These are phyloP conservation scores for Globisporangium megalacanthum DNA, from an alignment of 352 stramenopile genomes.

Conservation along the genomic window DNA sequence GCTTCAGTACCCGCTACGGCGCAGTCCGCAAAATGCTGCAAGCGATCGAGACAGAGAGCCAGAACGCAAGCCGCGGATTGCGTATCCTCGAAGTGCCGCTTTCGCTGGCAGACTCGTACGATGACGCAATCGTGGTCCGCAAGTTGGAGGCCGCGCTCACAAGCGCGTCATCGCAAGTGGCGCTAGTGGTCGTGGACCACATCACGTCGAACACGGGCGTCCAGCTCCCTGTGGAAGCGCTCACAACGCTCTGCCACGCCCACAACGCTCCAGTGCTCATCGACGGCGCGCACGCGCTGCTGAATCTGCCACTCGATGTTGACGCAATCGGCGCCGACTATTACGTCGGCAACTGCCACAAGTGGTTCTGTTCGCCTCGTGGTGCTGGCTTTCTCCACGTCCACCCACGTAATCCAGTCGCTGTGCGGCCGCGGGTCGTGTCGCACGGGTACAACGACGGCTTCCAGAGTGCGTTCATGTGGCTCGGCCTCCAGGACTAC, in stretches of 20 bases:
- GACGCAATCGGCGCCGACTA: slow-evolving; percentile 77
- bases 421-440: slow-evolving; percentile 74
- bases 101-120: slow-evolving; percentile 54
- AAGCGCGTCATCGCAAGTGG: slow-evolving; percentile 23
- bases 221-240: slow-evolving; percentile 71
- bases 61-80: slow-evolving; percentile 9
- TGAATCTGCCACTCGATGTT: slow-evolving; percentile 78
- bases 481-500: slow-evolving; percentile 92
- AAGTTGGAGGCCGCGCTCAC: slow-evolving; percentile 26
- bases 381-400: slow-evolving; percentile 87
- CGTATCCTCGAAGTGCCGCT: slow-evolving; percentile 57
- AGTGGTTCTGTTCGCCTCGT: slow-evolving; percentile 90
- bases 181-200: slow-evolving; percentile 88
- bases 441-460: slow-evolving; percentile 88
- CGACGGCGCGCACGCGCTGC: slow-evolving; percentile 89
- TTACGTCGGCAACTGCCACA: slow-evolving; percentile 94
- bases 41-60: slow-evolving; percentile 17
- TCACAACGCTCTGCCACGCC: slow-evolving; percentile 61
- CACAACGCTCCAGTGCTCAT: slow-evolving; percentile 68
- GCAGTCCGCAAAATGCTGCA: slow-evolving; percentile 92
- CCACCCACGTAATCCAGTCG: slow-evolving; percentile 22
- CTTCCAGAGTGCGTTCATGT: slow-evolving; percentile 91
- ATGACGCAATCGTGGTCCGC: slow-evolving; percentile 41
- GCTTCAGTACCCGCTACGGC: slow-evolving; percentile 86
- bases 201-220: slow-evolving; percentile 93